phyloP scores from a whole-genome alignment of 352 stramenopile genomes.

The Pythium folliculosum region DNA sequence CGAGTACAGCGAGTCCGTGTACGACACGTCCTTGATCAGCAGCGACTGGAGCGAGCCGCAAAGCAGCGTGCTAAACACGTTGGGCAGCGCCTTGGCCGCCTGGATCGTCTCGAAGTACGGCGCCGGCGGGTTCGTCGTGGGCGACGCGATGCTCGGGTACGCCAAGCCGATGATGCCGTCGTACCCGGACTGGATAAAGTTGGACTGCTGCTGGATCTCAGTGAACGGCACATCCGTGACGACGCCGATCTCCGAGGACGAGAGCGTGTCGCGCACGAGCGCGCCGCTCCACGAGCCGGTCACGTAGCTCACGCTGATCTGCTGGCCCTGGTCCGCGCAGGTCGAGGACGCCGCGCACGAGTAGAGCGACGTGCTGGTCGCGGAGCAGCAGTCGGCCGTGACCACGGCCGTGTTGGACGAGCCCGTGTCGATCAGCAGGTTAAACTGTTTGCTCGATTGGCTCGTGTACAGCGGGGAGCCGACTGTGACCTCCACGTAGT shows the following conservation, averaged over 20 bases:
- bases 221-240: conserved; percentile 59
- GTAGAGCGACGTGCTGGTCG: conserved; percentile 62
- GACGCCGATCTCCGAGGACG: conserved; percentile 45
- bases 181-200: conserved; percentile 74
- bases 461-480: conserved; percentile 24
- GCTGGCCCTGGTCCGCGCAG: conserved; percentile 40
- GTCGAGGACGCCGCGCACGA: conserved; percentile 67
- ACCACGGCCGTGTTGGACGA: conserved; percentile 82
- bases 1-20: conserved; percentile 50
- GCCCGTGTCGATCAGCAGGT: conserved; percentile 76
- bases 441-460: conserved; percentile 43
- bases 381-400: conserved; percentile 71
- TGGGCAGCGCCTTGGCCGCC: conserved; percentile 31
- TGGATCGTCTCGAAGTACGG: conserved; percentile 70
- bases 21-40: conserved; percentile 36
- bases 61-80: conserved; percentile 78
- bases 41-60: conserved; percentile 76
- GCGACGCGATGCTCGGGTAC: conserved; percentile 65
- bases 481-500: conserved; percentile 32
- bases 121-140: conserved; percentile 38
- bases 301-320: conserved; percentile 74
- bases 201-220: conserved; percentile 54
- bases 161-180: conserved; percentile 76
- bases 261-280: conserved; percentile 73
- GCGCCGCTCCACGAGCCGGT: conserved; percentile 69